Conservation (phyloP, 2,329 filamentous ascomycete species). For the Hypoxylon sp. region DNA sequence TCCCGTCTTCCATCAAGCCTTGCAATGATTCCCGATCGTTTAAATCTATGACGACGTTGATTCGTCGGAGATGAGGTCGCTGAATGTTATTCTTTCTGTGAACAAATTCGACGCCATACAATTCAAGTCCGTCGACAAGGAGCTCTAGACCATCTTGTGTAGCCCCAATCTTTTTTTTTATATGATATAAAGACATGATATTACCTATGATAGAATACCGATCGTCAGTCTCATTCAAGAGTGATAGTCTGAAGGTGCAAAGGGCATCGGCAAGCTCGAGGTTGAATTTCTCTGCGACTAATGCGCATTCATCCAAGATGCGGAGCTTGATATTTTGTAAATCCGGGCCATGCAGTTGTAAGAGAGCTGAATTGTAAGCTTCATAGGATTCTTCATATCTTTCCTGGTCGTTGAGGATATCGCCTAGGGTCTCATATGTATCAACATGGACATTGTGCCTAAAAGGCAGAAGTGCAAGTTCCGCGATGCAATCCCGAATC, state of each 20-base stretch:
- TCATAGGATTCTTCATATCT: conserved; percentile 27
- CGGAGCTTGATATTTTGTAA: background rate
- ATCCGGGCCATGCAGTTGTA: background rate
- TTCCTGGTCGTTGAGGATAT: background rate
- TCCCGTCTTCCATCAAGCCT: background rate
- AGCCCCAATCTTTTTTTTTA: background rate
- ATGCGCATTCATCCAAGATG: background rate
- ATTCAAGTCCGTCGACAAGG: conserved; percentile 14
- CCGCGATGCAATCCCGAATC: conserved; percentile 5
- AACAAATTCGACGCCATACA: conserved; percentile 23
- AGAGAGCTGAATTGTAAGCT: conserved; percentile 12
- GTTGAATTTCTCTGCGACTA: conserved; percentile 14
- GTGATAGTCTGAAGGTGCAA: conserved; percentile 8
- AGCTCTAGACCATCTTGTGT: conserved; percentile 8
- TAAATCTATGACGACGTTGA: conserved; percentile 5
- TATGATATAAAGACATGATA: background rate
- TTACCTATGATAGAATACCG: background rate
- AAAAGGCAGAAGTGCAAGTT: background rate
- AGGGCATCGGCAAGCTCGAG: conserved; percentile 17
- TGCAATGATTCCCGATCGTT: background rate
- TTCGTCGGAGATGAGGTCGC: background rate
- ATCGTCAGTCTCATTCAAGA: background rate
- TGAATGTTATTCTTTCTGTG: background rate
- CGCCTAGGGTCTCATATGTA: conserved; percentile 2
- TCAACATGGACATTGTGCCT: background rate